Percentiles rank a stretch among this genome's conserved stretches.
Conservation (phyloP, 192 early-diverging fungal genomes). For the Obelidium mucronatum region DNA sequence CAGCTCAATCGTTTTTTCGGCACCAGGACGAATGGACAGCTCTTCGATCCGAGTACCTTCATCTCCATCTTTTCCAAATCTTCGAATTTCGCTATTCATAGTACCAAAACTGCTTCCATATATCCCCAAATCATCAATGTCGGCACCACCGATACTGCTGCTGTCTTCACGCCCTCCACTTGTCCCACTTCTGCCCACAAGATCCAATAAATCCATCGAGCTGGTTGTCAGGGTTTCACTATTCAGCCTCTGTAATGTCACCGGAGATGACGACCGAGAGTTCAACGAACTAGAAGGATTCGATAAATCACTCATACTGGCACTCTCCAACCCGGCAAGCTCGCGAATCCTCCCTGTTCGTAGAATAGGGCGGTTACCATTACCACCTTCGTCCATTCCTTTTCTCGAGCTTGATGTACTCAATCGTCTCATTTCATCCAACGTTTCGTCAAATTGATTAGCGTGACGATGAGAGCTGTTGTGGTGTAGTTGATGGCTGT, state of each 20-base stretch:
- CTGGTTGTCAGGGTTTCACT: constrained; percentile 27
- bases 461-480: neutral
- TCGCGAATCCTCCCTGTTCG: constrained; percentile 27
- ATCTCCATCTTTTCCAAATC: constrained; percentile 37
- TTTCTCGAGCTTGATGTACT: constrained; percentile 2
- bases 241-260: constrained; percentile 10
- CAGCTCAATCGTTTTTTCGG: constrained; percentile 80
- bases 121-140: constrained; percentile 3
- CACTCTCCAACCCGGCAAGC: constrained; percentile 31
- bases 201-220: constrained; percentile 26
- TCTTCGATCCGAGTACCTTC: constrained; percentile 85
- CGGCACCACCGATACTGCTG: constrained; percentile 2
- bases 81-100: neutral
- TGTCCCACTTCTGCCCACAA: neutral
- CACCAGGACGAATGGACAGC: constrained; percentile 81
- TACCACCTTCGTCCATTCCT: neutral
- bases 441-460: neutral
- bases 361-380: neutral
- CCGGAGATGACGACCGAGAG: constrained; percentile 33
- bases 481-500: neutral
- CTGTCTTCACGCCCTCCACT: neutral
- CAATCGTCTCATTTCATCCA: neutral
- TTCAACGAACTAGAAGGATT: constrained; percentile 38
- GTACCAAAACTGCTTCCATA: constrained; percentile 33
- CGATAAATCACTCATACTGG: constrained; percentile 59